Evolutionary conservation across 2,329 filamentous ascomycete species (phyloP).

Genomic region (Cladosporium sp.): DNA sequence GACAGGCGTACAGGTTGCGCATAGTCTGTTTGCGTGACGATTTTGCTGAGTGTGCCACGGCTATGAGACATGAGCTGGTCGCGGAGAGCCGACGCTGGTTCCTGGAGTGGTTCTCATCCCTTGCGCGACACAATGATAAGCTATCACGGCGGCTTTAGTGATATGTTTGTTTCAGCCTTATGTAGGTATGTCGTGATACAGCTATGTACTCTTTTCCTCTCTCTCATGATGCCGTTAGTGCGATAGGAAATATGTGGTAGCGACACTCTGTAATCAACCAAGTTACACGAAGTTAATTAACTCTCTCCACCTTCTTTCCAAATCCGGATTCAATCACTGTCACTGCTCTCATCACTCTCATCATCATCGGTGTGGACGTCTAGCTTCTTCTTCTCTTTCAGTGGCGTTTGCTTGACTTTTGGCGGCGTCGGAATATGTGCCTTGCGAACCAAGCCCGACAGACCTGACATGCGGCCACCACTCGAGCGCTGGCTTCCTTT

Average conservation of each 20-base stretch:
- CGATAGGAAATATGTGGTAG: background rate
- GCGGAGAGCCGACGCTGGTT: background rate
- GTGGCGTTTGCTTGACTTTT: conserved; percentile 9
- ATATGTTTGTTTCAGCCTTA: background rate
- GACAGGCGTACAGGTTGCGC: background rate
- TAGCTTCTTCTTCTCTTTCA: conserved; percentile 10
- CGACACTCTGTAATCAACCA: background rate
- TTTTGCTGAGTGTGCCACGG: background rate
- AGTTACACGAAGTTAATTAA: background rate
- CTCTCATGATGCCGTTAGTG: background rate
- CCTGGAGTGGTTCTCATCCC: background rate
- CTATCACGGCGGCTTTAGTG: background rate
- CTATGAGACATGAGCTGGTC: background rate
- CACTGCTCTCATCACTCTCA: conserved; percentile 11
- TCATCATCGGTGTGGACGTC: conserved; percentile 8
- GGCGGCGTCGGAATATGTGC: conserved; percentile 18
- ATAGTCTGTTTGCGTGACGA: background rate
- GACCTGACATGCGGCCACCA: background rate
- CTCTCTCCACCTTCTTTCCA: background rate
- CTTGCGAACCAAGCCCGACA: conserved; percentile 14
- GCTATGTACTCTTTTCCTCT: background rate
- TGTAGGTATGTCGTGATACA: conserved; percentile 1
- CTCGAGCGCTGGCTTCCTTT: background rate
- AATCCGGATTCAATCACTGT: background rate
- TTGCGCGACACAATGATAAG: conserved; percentile 9